phyloP scores from a whole-genome alignment of 2,329 filamentous ascomycete genomes.

The Beauveria caledonica region DNA sequence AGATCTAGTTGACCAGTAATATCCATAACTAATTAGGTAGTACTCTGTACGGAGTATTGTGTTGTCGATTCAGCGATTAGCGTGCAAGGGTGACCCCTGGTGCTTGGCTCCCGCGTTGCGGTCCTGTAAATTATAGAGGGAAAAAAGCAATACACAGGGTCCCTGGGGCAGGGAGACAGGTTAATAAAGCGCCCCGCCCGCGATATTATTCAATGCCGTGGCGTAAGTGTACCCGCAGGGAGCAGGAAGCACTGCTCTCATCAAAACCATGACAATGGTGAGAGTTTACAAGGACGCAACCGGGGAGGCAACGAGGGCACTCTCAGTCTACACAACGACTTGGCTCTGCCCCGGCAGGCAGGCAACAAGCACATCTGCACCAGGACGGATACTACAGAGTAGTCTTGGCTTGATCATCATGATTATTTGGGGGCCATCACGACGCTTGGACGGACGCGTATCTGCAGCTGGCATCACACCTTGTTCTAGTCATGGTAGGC shows the following conservation, averaged over 20 bases:
- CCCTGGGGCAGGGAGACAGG: slow-evolving; percentile 7
- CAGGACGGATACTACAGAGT: neutral
- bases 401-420: neutral
- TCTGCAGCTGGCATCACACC: slow-evolving; percentile 5
- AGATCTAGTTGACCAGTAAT: neutral
- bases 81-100: neutral
- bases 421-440: neutral
- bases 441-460: no score
- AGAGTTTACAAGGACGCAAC: neutral
- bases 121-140: no score
- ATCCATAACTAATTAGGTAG: no score
- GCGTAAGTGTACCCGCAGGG: neutral
- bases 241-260: neutral
- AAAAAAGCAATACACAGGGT: slow-evolving; percentile 6
- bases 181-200: neutral
- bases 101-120: neutral
- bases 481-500: neutral
- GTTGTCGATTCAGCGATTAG: neutral
- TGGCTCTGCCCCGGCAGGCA: neutral
- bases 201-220: neutral
- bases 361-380: neutral
- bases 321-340: no score
- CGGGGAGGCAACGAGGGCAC: no score
- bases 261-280: no score
- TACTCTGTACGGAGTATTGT: no score